Conservation (phyloP, 108 stramenopile genomes). For the Licmophora abbreviata region DNA sequence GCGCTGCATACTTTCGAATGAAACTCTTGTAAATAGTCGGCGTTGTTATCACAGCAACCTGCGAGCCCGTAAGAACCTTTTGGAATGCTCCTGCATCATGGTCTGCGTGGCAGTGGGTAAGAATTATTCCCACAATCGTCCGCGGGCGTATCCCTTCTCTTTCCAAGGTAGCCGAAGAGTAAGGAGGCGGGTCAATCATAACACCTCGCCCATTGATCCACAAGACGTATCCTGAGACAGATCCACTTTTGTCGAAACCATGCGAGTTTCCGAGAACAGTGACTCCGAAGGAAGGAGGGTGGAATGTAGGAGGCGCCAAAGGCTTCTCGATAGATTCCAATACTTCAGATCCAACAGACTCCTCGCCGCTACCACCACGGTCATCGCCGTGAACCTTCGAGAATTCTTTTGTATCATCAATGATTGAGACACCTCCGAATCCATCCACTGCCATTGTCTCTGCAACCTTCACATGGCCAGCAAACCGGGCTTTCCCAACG, state of each 20-base stretch:
- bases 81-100: conserved; percentile 89
- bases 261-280: conserved; percentile 89
- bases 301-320: conserved; percentile 37
- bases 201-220: conserved; percentile 85
- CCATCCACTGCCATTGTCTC: conserved; percentile 37
- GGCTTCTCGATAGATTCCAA: conserved; percentile 3
- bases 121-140: conserved; percentile 76
- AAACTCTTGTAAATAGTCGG: conserved; percentile 85
- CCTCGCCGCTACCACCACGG: background rate
- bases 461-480: conserved; percentile 42
- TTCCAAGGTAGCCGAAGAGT: conserved; percentile 64
- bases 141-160: conserved; percentile 65
- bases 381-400: background rate
- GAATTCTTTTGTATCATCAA: conserved; percentile 20
- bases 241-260: conserved; percentile 83
- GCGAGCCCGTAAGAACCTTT: conserved; percentile 75
- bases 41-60: conserved; percentile 76
- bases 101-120: conserved; percentile 89
- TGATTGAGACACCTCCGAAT: conserved; percentile 7
- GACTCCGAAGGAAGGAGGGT: conserved; percentile 81
- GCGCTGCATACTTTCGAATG: conserved; percentile 82
- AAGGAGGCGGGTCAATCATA: conserved; percentile 90
- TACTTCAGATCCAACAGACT: conserved; percentile 1
- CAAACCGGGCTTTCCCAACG: conserved; percentile 51
- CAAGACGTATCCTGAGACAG: conserved; percentile 79